A percentile compares a stretch with the other conserved stretches of the same genome.
phyloP scores from a whole-genome alignment of 2,329 filamentous ascomycete species.

The Fusarium sp. region DNA sequence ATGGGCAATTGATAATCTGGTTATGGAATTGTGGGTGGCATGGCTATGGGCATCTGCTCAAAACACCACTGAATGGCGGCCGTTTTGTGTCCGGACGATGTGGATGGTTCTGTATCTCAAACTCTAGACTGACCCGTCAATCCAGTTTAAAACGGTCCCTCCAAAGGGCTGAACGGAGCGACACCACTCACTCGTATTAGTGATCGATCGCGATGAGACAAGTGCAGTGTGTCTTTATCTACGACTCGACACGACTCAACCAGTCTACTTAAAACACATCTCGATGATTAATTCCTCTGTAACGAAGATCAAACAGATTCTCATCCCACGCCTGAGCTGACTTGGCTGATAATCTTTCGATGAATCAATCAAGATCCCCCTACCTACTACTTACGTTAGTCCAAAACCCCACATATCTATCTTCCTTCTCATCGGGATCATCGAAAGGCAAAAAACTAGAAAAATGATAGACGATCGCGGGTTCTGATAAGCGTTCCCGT shows the following conservation, averaged over 20 bases:
- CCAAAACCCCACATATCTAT: constrained; percentile 19
- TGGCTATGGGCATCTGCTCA: background rate
- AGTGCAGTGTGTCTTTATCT: background rate
- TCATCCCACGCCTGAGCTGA: constrained; percentile 19
- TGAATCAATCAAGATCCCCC: constrained; percentile 5
- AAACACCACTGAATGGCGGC: background rate
- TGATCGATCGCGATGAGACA: constrained; percentile 21
- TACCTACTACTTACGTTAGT: background rate
- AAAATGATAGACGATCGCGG: constrained; percentile 15
- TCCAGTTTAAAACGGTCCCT: constrained; percentile 38
- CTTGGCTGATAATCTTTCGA: background rate
- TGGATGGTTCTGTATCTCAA: background rate
- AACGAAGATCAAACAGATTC: constrained; percentile 31
- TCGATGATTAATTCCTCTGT: constrained; percentile 8
- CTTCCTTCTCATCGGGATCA: constrained; percentile 25
- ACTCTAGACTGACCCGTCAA: background rate
- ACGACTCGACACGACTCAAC: background rate
- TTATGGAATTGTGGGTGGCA: constrained; percentile 7
- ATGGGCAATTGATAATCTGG: background rate
- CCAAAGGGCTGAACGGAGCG: constrained; percentile 10
- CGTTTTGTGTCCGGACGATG: constrained; percentile 23
- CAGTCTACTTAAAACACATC: constrained; percentile 2
- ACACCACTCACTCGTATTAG: constrained; percentile 1
- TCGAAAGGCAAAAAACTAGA: background rate
- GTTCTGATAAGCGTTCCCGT: constrained; percentile 22